These are phyloP conservation scores for Viridothelium virens DNA, from an alignment of 495 filamentous ascomycete species.

Conservation along the genomic window DNA sequence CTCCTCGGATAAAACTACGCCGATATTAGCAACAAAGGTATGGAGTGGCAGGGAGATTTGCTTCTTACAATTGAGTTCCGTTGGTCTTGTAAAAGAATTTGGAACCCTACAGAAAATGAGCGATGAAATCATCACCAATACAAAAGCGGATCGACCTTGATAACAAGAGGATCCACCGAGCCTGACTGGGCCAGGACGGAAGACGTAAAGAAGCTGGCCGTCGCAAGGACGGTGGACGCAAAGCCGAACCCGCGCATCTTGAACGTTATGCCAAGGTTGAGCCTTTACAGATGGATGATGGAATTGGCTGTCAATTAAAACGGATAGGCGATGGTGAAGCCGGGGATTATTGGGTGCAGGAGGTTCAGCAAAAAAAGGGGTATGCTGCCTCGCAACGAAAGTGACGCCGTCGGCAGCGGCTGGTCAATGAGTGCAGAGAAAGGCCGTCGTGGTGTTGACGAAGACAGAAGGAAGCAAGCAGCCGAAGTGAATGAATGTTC, in stretches of 20 bases:
- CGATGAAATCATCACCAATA: not conserved
- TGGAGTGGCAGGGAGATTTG: not conserved
- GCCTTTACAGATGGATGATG: slow-evolving; percentile 11
- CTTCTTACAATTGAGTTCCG: slow-evolving; percentile 67
- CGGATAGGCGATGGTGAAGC: not conserved
- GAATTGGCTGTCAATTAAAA: not conserved
- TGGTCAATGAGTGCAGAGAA: slow-evolving; percentile 6
- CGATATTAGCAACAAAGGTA: slow-evolving; percentile 3
- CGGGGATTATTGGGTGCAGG: not conserved
- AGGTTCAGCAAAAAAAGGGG: not conserved
- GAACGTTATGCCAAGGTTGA: slow-evolving; percentile 3
- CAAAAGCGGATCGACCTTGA: slow-evolving; percentile 29
- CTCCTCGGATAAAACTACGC: slow-evolving; percentile 64
- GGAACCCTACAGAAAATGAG: slow-evolving; percentile 44
- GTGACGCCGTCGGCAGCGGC: not conserved
- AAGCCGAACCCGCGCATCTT: slow-evolving; percentile 23
- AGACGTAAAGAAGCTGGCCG: slow-evolving; percentile 30
- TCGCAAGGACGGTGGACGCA: slow-evolving; percentile 25
- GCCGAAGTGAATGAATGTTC: not conserved
- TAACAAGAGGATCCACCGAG: slow-evolving; percentile 36
- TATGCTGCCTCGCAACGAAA: not conserved
- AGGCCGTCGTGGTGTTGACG: not conserved
- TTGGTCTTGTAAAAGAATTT: slow-evolving; percentile 76
- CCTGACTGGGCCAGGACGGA: slow-evolving; percentile 18
- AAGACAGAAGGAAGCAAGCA: not conserved